Conservation (phyloP, 306 rosid genomes). For the Vigna radiata region DNA sequence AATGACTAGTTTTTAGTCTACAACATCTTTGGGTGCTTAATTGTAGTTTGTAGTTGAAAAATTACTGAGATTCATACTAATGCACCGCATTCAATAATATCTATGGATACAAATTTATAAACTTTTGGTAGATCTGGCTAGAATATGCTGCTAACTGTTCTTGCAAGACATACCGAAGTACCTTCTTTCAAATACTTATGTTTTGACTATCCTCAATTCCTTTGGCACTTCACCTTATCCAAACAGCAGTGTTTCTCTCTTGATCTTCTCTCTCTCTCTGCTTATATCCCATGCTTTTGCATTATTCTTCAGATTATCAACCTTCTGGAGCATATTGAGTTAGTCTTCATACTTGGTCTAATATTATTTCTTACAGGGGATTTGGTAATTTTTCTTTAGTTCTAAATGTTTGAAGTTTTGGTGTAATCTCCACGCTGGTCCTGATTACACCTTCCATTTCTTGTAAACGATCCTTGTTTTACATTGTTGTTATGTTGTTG, state of each 20-base stretch:
- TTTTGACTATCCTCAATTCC: slow-evolving; percentile 15
- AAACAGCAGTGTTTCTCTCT: slow-evolving; percentile 25
- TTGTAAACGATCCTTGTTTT: slow-evolving; percentile 2
- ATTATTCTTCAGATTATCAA: slow-evolving; percentile 24
- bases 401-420: slow-evolving; percentile 4
- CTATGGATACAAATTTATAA: slow-evolving; percentile 8
- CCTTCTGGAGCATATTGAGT: slow-evolving; percentile 1
- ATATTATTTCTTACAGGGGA: slow-evolving; percentile 8
- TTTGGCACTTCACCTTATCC: slow-evolving; percentile 2
- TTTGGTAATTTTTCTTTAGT: slow-evolving; percentile 22
- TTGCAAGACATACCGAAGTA: not conserved
- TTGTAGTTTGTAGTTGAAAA: slow-evolving; percentile 33
- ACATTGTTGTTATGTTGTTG: slow-evolving; percentile 13
- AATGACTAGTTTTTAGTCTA: slow-evolving; percentile 15
- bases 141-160: slow-evolving; percentile 33
- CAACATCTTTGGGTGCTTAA: not conserved
- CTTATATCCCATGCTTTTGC: slow-evolving; percentile 15
- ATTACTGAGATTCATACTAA: slow-evolving; percentile 29
- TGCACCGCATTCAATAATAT: slow-evolving; percentile 40
- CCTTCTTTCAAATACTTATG: not conserved
- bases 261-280: slow-evolving; percentile 38
- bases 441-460: not conserved
- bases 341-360: slow-evolving; percentile 16
- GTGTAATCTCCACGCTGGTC: slow-evolving; percentile 6
- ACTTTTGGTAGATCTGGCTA: slow-evolving; percentile 46